Evolutionary conservation across 2,329 filamentous ascomycete species (phyloP), one percentile per base, ranked within the genome.

Genomic region (Xylaria sp.): DNA sequence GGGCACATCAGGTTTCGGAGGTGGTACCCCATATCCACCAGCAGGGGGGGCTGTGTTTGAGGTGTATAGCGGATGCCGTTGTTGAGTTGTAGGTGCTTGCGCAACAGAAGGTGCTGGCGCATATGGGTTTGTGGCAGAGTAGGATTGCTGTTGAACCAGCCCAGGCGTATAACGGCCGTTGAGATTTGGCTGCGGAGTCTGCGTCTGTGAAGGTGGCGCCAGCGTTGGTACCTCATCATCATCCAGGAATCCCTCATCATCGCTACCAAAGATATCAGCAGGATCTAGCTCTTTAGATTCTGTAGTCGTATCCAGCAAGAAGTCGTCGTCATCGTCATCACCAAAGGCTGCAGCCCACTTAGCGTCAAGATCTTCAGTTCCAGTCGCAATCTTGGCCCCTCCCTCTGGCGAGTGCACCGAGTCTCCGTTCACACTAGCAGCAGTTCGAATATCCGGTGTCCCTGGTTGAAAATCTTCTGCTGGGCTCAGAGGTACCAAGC

Each of bases 341-440:
- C 83, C 93, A 74, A 97, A 87, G 50, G 93, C 92, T 55, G 92
- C 91, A 71, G 93, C 88, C 93, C 95, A 97, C 72, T 93, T 90
- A 20, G 92, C 92, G 53, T 91, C 91, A 46, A 96, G 79, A 75
- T 95, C 92, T 48, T 74, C 70, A 12, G 69, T 58, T 48, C 70
- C 67, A 4, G 68, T 60, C 50, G 74, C 67, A n/a, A 74, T 69
- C 23, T 73, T 69, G 7, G 68, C 66, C 43, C 75, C 71, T 45
- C 69, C 64, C 15, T 71, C 70, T 58, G 73, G 66, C 25, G 68
- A 53, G 57, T 75, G 41, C 48, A 73, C 57, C 18, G 73, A 70
- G 23, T 75, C 67, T 28, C 76, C 72, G 32, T 74, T 74, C n/a
- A 70, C 63, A 12, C 52, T 52, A 52, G 66, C 34, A 12, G 66